A percentile compares a stretch with the other conserved stretches of the same genome.
These are phyloP conservation scores for Simmondsia chinensis DNA, from an alignment of 148 eudicot genomes.

Conservation along the genomic window DNA sequence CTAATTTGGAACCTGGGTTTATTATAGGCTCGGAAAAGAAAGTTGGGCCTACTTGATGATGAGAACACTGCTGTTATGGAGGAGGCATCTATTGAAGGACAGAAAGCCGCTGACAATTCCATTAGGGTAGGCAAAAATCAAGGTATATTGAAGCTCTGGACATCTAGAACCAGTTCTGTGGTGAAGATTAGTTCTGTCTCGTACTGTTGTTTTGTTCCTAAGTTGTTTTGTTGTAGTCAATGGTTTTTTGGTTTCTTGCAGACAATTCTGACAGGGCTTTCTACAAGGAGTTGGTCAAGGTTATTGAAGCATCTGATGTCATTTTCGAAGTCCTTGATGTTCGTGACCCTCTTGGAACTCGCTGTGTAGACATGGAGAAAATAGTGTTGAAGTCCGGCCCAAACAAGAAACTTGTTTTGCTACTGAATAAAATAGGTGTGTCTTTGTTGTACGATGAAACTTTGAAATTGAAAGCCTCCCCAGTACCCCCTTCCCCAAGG, in stretches of 20 bases:
- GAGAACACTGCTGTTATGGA: slow-evolving; percentile 30
- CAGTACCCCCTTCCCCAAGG: too few relatives aligned
- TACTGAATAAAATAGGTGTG: slow-evolving; percentile 89
- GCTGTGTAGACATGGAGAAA: slow-evolving; percentile 85
- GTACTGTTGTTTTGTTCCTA: neutral
- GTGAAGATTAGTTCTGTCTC: too few relatives aligned
- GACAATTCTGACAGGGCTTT: slow-evolving; percentile 80
- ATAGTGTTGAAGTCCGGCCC: slow-evolving; percentile 74
- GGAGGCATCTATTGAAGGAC: slow-evolving; percentile 25
- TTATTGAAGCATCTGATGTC: slow-evolving; percentile 91
- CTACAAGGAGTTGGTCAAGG: slow-evolving; percentile 94
- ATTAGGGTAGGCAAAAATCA: slow-evolving; percentile 22
- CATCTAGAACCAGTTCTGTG: neutral
- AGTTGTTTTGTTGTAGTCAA: neutral
- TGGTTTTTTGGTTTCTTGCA: slow-evolving; percentile 15
- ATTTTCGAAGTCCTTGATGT: slow-evolving; percentile 97
- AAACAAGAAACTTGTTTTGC: slow-evolving; percentile 80
- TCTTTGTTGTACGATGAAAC: neutral
- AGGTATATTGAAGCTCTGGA: slow-evolving; percentile 29
- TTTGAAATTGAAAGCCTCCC: neutral
- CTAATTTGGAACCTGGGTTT: too few relatives aligned
- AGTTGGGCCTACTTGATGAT: slow-evolving; percentile 61
- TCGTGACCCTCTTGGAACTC: slow-evolving; percentile 93
- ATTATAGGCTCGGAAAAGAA: slow-evolving; percentile 73
- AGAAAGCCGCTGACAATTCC: slow-evolving; percentile 14